Evolutionary conservation across 345 rosid genomes (phyloP).

Genomic region (Euphorbia pulcherrima): DNA sequence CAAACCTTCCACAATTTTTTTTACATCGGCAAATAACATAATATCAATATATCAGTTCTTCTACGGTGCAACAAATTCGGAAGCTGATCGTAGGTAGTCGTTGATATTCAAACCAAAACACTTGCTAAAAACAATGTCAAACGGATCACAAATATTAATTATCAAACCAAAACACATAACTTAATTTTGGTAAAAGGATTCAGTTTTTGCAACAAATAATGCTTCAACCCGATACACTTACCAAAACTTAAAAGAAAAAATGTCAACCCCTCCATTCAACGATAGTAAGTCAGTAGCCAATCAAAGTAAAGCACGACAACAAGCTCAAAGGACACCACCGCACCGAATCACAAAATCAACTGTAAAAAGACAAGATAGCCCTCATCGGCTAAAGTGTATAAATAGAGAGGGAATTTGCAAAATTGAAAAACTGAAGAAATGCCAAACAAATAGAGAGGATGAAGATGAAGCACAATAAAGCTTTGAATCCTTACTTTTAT

Average conservation of each 20-base stretch:
- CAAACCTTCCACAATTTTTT: too few species aligned
- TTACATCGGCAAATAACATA: too few species aligned
- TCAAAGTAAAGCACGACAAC: neutral
- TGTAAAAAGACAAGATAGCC: too few species aligned
- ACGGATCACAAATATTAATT: too few species aligned
- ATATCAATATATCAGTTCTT: too few species aligned
- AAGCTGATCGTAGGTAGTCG: too few species aligned
- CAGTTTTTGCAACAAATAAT: too few species aligned
- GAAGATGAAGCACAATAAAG: neutral
- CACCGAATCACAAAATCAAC: neutral
- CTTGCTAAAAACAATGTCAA: too few species aligned
- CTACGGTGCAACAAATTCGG: too few species aligned
- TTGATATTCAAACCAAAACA: too few species aligned
- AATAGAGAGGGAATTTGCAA: neutral
- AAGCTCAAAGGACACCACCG: neutral
- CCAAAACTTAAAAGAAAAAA: neutral
- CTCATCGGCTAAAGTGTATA: neutral
- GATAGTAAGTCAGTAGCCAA: neutral
- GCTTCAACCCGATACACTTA: neutral
- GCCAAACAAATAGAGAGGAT: neutral
- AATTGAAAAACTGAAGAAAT: neutral
- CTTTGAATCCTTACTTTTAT: neutral
- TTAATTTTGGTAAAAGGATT: neutral
- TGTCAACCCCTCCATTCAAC: neutral
- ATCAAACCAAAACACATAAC: neutral